Evolutionary conservation across 208 protist species (phyloP).

Genomic region (Lotmaria passim): DNA sequence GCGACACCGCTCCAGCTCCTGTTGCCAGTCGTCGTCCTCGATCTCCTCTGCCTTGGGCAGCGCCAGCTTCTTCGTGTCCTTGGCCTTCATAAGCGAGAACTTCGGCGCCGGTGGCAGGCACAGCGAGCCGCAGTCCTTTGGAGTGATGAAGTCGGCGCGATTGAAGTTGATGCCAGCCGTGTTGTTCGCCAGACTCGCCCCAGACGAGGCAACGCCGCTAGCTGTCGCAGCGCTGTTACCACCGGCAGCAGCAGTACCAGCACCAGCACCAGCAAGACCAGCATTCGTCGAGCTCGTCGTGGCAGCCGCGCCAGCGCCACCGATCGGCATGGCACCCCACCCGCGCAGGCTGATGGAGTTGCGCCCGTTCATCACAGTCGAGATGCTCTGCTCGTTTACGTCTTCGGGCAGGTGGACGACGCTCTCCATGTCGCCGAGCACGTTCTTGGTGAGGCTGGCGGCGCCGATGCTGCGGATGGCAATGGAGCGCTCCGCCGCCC

Average conservation of each 20-base stretch:
- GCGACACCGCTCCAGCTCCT: conserved; percentile 74
- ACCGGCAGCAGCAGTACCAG: background rate
- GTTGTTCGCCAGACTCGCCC: background rate
- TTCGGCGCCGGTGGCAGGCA: conserved; percentile 24
- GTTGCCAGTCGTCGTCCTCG: conserved; percentile 72
- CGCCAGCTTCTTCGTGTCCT: conserved; percentile 38
- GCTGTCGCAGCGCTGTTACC: background rate
- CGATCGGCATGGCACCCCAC: conserved; percentile 8
- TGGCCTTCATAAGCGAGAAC: conserved; percentile 33
- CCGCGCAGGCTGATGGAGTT: conserved; percentile 41
- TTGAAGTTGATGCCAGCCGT: conserved; percentile 10
- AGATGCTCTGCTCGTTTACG: conserved; percentile 37
- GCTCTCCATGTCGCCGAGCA: conserved; percentile 30
- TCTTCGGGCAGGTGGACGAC: conserved; percentile 32
- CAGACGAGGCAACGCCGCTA: background rate
- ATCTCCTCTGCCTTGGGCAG: conserved; percentile 77
- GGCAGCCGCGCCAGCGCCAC: background rate
- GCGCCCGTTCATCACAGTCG: conserved; percentile 33
- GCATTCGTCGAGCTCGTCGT: too few relatives aligned
- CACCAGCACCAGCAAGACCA: too few relatives aligned
- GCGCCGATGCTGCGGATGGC: conserved; percentile 20
- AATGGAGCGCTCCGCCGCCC: conserved; percentile 34
- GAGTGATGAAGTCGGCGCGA: conserved; percentile 19
- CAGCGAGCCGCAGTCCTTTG: conserved; percentile 23
- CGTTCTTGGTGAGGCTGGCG: conserved; percentile 24